Evolutionary conservation across 306 rosid genomes (phyloP).

Genomic region (Potentilla sterilis): DNA sequence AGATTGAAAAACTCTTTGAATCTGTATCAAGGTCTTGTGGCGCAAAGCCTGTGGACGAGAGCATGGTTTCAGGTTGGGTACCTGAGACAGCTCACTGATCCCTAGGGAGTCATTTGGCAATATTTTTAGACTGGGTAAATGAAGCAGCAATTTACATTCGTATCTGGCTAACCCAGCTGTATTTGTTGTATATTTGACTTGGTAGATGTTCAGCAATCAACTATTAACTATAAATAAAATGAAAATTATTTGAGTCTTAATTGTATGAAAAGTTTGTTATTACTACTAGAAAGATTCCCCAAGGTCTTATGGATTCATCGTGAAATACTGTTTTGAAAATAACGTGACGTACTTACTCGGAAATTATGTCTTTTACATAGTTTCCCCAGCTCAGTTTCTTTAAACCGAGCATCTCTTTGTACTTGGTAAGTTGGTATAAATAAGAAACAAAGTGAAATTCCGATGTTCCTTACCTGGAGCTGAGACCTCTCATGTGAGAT

Average conservation of each 20-base stretch:
- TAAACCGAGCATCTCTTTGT: no score
- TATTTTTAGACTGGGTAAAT: not conserved
- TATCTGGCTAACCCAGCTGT: not conserved
- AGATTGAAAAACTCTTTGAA: conserved; percentile 91
- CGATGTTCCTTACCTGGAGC: no score
- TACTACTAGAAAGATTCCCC: no score
- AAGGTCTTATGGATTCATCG: no score
- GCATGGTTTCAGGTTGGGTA: conserved; percentile 88
- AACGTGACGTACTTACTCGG: no score
- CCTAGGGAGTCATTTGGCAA: not conserved
- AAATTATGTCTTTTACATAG: no score
- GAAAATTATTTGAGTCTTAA: not conserved
- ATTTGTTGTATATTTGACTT: not conserved
- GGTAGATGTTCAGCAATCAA: not conserved
- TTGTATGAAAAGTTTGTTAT: not conserved
- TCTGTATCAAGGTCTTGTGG: conserved; percentile 98
- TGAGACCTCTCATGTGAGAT: no score
- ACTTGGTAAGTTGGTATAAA: no score
- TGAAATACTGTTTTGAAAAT: no score
- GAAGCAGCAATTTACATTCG: not conserved
- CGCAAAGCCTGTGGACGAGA: conserved; percentile 88
- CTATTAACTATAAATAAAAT: not conserved
- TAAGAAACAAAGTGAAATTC: no score
- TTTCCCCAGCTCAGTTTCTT: no score
- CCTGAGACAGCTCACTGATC: conserved; percentile 49